Conservation (phyloP, 768 basidiomycete species). For the Lanmaoa pseudosensibilis region DNA sequence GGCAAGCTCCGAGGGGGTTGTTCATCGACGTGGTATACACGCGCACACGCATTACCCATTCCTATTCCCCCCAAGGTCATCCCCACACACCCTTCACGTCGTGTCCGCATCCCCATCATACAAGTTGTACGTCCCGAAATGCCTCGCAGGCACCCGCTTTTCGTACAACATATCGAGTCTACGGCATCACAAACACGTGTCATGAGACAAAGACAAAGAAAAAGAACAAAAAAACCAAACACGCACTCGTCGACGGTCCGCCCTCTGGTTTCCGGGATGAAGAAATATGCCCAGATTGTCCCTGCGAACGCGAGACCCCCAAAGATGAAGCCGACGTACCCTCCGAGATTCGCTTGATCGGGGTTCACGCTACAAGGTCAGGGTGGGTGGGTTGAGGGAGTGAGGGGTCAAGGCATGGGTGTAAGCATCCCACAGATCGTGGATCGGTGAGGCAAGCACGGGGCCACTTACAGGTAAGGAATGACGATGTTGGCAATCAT, state of each 20-base stretch:
- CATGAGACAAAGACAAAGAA: neutral
- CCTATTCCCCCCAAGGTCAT: neutral
- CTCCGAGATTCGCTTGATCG: slow-evolving; percentile 26
- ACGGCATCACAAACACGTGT: neutral
- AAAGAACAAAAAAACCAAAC: neutral
- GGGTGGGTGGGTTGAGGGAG: neutral
- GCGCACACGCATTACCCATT: too few species aligned
- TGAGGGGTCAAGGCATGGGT: too few species aligned
- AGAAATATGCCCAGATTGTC: slow-evolving; percentile 27
- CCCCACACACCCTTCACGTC: neutral
- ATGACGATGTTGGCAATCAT: slow-evolving; percentile 29
- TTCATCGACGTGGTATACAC: too few species aligned
- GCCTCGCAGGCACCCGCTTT: slow-evolving; percentile 28
- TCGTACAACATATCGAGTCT: slow-evolving; percentile 36
- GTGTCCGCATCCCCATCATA: slow-evolving; percentile 1
- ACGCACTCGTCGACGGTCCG: slow-evolving; percentile 34
- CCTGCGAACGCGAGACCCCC: slow-evolving; percentile 24
- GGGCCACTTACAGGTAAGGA: slow-evolving; percentile 27
- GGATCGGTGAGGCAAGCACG: too few species aligned
- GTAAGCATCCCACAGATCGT: neutral
- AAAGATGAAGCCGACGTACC: slow-evolving; percentile 32
- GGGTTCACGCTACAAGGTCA: slow-evolving; percentile 24
- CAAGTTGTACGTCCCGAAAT: slow-evolving; percentile 23
- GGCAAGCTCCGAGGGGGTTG: too few species aligned
- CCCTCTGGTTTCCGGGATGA: slow-evolving; percentile 28